Evolutionary conservation across 1,284 basidiomycete species (phyloP), one percentile per base, ranked within the genome.

Genomic region (Ganoderma sinense): DNA sequence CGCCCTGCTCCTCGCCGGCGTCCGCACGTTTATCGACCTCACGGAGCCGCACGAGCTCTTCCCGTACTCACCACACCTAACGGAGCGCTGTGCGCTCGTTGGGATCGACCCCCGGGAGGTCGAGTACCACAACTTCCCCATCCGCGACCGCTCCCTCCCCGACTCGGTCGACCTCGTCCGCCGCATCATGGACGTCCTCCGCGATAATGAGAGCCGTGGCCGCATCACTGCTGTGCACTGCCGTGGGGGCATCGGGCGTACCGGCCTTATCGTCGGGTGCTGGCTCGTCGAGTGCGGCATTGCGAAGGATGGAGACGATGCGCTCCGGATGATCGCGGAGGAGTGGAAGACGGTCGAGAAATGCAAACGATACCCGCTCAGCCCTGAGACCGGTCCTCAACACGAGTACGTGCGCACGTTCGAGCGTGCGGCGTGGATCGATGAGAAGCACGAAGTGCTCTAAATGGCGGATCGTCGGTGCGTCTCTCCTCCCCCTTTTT

Each of bases 21-120:
- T 93, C 5, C 89, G 90, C 69, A 92, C 91, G 16, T 94, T 94
- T 80, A 89, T 94, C 78, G 92, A 94, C 82, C 87, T 94, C 75
- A 93, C 92, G 23, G 92, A 93, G 75, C 82, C 82, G 18, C 89
- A 89, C 66, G 92, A 94, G 80, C 87, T 94, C 62, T 83, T 85
- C 43, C 87, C 91, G 0, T 94, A 93, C 79, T 82, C 82, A 18
- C 82, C 85, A 31, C 84, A 90, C 75, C 87, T 94, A 71, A 80
- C 82, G 63, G 75, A 79, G 45, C 87, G 89, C 63, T 89, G 89
- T 4, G 75, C 78, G 5, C 79, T 85, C 5, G 86, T 91, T 39
- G 85, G 84, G 69, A 88, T 92, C 68, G 85, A 88, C 71, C 77
- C 82, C 33, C 69, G 76, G 45, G 82, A 84, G 23, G 84, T 93